These are phyloP conservation scores for Canavalia ensiformis DNA, from an alignment of 306 rosid genomes.

Conservation along the genomic window DNA sequence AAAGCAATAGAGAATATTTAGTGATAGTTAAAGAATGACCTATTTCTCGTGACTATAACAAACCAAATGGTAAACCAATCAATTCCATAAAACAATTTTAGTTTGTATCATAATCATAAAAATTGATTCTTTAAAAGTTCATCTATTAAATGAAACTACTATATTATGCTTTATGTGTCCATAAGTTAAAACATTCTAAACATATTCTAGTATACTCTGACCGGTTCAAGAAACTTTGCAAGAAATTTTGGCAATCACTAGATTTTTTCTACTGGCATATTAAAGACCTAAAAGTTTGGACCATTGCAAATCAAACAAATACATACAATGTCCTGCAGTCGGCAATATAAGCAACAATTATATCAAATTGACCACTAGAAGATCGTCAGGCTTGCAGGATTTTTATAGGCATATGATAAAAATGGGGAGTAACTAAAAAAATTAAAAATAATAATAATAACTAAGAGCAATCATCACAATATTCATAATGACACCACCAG, in stretches of 20 bases:
- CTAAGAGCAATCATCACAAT: not conserved
- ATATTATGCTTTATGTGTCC: not conserved
- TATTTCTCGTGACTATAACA: not conserved
- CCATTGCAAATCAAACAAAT: constrained; percentile 17
- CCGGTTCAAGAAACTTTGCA: not conserved
- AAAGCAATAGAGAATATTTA: not conserved
- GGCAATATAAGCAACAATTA: not conserved
- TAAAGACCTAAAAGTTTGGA: constrained; percentile 2
- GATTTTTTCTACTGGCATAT: constrained; percentile 15
- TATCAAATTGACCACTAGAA: constrained; percentile 24
- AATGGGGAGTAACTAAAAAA: no score
- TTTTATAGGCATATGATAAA: not conserved
- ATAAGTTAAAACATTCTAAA: constrained; percentile 5
- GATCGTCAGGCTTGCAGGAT: not conserved
- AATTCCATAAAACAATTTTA: constrained; percentile 25
- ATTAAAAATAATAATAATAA: no score
- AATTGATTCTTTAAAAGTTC: constrained; percentile 2
- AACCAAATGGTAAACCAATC: constrained; percentile 21
- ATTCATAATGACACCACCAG: not conserved
- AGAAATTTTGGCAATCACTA: not conserved
- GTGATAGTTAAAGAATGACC: not conserved
- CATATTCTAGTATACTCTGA: not conserved
- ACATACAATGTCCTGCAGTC: not conserved
- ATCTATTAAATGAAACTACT: constrained; percentile 8
- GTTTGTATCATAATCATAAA: not conserved